Evolutionary conservation across 345 rosid species (phyloP).

Genomic region (Gossypium anomalum): DNA sequence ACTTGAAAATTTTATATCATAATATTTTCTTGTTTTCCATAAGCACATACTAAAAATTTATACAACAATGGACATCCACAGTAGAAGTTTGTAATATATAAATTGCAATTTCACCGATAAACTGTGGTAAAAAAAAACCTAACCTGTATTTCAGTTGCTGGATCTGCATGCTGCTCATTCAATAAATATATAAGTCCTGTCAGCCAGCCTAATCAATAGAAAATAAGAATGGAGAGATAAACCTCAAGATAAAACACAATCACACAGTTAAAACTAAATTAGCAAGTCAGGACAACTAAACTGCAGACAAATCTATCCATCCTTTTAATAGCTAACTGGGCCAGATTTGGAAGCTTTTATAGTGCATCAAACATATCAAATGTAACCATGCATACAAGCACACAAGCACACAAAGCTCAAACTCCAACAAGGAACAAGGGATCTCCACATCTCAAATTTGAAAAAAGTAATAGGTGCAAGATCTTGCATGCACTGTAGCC

Average conservation of each 20-base stretch:
- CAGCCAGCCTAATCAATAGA: slow-evolving; percentile 64
- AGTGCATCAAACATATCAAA: too few relatives aligned
- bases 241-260: slow-evolving; percentile 26
- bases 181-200: slow-evolving; percentile 65
- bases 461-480: background rate
- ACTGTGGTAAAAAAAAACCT: slow-evolving; percentile 29
- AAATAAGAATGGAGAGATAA: slow-evolving; percentile 40
- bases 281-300: slow-evolving; percentile 6
- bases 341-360: background rate
- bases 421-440: background rate
- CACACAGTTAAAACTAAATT: background rate
- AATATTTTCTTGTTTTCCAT: background rate
- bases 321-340: background rate
- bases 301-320: background rate
- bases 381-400: background rate
- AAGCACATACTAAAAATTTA: background rate
- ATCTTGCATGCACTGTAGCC: background rate
- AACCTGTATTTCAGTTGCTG: slow-evolving; percentile 69
- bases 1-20: background rate
- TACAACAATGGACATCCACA: background rate
- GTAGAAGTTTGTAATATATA: background rate
- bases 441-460: background rate
- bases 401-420: slow-evolving; percentile 2
- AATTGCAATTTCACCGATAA: background rate
- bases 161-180: slow-evolving; percentile 72